A percentile compares a stretch with the other conserved stretches of the same genome.
Evolutionary conservation across 2,329 filamentous ascomycete genomes (phyloP).

Genomic region (Paramyrothecium roridum): DNA sequence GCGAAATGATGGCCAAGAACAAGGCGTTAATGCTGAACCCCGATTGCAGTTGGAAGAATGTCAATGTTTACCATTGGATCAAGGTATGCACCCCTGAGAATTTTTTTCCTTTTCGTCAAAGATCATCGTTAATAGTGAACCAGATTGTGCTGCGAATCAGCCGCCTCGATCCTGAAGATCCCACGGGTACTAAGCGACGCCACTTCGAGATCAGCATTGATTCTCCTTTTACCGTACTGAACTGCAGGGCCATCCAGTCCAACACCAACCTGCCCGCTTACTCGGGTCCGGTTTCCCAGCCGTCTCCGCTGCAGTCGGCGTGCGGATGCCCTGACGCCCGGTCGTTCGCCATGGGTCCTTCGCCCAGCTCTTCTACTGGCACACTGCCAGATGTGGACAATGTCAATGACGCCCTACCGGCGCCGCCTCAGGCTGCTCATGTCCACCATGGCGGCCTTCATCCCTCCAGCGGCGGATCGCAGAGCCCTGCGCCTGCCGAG

Average conservation of each 20-base stretch:
- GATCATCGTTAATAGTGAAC: conserved; percentile 7
- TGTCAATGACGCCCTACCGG: conserved; percentile 33
- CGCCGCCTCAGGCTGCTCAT: conserved; percentile 56
- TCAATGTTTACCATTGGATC: conserved; percentile 94
- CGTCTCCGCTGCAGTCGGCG: conserved; percentile 40
- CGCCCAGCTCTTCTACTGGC: conserved; percentile 61
- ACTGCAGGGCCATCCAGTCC: conserved; percentile 87
- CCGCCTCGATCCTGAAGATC: conserved; percentile 74
- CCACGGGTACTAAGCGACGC: conserved; percentile 67
- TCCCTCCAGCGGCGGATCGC: conserved; percentile 17
- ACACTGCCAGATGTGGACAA: conserved; percentile 39
- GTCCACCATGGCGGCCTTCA: conserved; percentile 21
- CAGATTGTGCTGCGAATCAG: conserved; percentile 92
- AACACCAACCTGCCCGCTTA: conserved; percentile 87
- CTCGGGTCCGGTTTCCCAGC: conserved; percentile 46
- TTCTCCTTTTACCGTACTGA: conserved; percentile 89
- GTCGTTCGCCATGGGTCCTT: conserved; percentile 55
- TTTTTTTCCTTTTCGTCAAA: neutral
- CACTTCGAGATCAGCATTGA: conserved; percentile 97
- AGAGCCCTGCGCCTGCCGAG: conserved; percentile 9
- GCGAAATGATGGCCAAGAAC: conserved; percentile 78
- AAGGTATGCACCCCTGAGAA: conserved; percentile 58
- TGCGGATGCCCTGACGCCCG: conserved; percentile 55
- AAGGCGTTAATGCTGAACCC: conserved; percentile 68
- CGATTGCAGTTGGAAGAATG: conserved; percentile 90